Conservation (phyloP, 176 grass and related monocot genomes). For the Melocanna baccifera region DNA sequence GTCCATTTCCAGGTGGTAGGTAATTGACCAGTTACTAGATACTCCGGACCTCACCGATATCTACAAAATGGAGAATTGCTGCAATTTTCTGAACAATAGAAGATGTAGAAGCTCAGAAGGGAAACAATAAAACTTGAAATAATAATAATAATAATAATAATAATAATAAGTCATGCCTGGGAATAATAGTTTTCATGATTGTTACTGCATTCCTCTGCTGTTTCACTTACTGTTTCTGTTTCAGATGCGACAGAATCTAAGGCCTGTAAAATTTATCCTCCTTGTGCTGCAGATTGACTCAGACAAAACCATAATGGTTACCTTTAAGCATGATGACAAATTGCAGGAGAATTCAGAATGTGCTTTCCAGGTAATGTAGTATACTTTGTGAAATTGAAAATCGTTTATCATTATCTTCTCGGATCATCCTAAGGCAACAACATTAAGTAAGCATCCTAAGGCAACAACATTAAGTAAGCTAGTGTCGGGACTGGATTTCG, state of each 20-base stretch:
- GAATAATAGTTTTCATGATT: neutral
- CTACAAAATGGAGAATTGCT: neutral
- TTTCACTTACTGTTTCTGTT: neutral
- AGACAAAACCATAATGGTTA: constrained; percentile 88
- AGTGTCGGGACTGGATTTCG: too few relatives aligned
- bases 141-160: neutral
- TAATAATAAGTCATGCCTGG: too few relatives aligned
- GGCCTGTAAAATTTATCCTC: neutral
- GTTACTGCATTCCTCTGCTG: neutral
- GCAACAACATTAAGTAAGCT: neutral
- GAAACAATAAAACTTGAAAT: neutral
- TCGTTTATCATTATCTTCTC: neutral
- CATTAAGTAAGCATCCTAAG: neutral
- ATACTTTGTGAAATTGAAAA: neutral
- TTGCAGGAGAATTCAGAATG: constrained; percentile 87
- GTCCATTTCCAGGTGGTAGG: neutral
- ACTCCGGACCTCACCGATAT: neutral
- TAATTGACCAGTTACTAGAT: too few relatives aligned
- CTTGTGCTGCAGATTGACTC: constrained; percentile 71
- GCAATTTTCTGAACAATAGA: neutral
- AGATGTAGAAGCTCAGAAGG: neutral
- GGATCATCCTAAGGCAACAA: neutral
- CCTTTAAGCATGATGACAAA: constrained; percentile 88
- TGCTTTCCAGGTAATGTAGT: constrained; percentile 59
- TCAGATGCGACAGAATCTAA: neutral